Evolutionary conservation across 192 early-diverging fungal genomes (phyloP).

Genomic region (Linnemannia exigua): DNA sequence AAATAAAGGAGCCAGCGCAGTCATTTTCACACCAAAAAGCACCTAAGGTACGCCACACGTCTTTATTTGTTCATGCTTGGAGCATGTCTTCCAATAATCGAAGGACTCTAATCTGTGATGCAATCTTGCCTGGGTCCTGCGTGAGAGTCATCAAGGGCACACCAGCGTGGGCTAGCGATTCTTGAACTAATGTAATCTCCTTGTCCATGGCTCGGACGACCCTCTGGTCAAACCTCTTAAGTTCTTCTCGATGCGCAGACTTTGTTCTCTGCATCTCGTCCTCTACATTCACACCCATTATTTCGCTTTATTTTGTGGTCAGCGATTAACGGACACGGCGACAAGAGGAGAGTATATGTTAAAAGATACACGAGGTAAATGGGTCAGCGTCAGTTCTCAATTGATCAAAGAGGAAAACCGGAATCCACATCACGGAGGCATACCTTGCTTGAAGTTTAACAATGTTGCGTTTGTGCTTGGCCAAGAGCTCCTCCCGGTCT

Average conservation of each 20-base stretch:
- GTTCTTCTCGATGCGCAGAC: conserved; percentile 14
- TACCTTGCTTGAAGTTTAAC: conserved; percentile 53
- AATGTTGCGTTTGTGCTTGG: conserved; percentile 27
- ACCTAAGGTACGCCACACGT: neutral
- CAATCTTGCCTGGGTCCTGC: conserved; percentile 25
- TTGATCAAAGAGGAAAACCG: neutral
- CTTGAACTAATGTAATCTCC: conserved; percentile 23
- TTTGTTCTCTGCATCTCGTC: conserved; percentile 13
- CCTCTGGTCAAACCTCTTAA: conserved; percentile 33
- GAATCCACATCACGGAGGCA: neutral
- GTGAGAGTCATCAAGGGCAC: conserved; percentile 30
- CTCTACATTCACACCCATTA: conserved; percentile 36
- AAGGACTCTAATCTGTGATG: conserved; percentile 37
- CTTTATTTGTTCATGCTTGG: neutral
- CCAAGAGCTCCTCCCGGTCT: conserved; percentile 21
- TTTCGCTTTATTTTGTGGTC: conserved; percentile 30
- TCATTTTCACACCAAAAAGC: neutral
- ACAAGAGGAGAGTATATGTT: neutral
- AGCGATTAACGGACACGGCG: neutral
- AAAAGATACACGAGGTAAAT: neutral
- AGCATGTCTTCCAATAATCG: conserved; percentile 49
- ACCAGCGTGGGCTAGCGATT: conserved; percentile 6
- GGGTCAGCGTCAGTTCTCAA: neutral
- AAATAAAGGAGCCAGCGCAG: neutral
- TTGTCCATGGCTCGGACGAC: conserved; percentile 33